Base-by-base conservation (phyloP, 1,284 basidiomycete genomes). In the Marasmius tenuissimus region DNA sequence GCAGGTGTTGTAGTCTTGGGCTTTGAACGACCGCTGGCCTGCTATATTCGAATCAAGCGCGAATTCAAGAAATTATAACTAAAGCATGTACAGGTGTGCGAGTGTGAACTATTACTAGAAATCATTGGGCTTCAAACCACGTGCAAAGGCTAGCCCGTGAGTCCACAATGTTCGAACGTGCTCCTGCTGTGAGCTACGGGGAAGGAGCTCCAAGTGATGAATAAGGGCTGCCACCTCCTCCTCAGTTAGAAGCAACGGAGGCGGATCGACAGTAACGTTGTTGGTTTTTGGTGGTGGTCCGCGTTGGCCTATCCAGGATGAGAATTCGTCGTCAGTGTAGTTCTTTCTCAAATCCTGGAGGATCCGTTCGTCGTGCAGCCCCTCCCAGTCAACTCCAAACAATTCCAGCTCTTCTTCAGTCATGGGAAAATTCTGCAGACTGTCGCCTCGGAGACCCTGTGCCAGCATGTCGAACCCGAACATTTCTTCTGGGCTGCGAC, bases 331-430 rank as follows among this genome's bases (percentile, higher is more conserved):
- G 10, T 49, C 12, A 20, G 18, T 18, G 27, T 49, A 49, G 10
- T 49, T 18, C 18, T 49, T n/a, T 3, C 48, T 49, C 11, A 49
- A 6, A 27, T 11, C 18, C 4, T 14, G 0, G 18, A 11, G 50
- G 18, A n/a, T n/a, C 27, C 3, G 42, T 14, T 22, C 59, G 34
- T 38, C 52, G 39, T 16, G 35, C 0, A 69, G 51, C 1, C 47
- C 68, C 22, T 69, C 65, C 72, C 70, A 73, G 58, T 72, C 70
- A 14, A 71, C 61, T 0, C 69, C 71, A 63, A 66, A 72, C 1
- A 60, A 64, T 18, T 70, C 61, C 7, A 68, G 12, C n/a, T 70
- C 67, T 10, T 49, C 48, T 27, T 49, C 12, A 1, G 10, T 14
- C 48, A 49, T 49, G 1, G 12, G 10, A 14, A 14, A 16, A 2